Percentiles rank a stretch among this genome's conserved stretches.
Conservation (phyloP, 2,329 filamentous ascomycete species). For the Colletotrichum sp. region DNA sequence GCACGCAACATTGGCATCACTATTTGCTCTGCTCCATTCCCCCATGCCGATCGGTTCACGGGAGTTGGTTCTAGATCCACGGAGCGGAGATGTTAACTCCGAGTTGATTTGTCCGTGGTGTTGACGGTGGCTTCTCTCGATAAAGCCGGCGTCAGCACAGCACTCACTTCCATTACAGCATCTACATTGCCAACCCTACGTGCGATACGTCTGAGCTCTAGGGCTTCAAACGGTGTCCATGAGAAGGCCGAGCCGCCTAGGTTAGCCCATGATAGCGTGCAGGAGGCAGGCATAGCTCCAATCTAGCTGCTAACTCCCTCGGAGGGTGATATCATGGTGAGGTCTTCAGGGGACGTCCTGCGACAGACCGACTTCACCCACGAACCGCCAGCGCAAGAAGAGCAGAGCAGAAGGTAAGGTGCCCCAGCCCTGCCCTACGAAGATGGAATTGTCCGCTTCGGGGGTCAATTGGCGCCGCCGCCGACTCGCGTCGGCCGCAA, state of each 20-base stretch:
- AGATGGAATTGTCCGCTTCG: neutral
- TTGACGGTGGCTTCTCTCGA: neutral
- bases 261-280: neutral
- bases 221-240: neutral
- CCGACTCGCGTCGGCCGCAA: neutral
- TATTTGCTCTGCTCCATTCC: neutral
- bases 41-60: neutral
- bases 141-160: neutral
- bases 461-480: neutral
- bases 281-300: neutral
- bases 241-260: neutral
- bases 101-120: neutral
- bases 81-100: slow-evolving; percentile 2
- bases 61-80: neutral
- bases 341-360: neutral
- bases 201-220: neutral
- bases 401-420: neutral
- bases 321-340: neutral
- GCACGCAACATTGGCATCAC: neutral
- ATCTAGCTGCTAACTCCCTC: neutral
- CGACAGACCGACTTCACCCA: neutral
- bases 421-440: neutral
- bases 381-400: neutral
- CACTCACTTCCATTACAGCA: neutral
- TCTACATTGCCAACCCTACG: neutral